Percentiles rank a stretch among this genome's conserved stretches.
Conservation (phyloP, 495 filamentous ascomycete genomes). For the Daldinia bambusicola region DNA sequence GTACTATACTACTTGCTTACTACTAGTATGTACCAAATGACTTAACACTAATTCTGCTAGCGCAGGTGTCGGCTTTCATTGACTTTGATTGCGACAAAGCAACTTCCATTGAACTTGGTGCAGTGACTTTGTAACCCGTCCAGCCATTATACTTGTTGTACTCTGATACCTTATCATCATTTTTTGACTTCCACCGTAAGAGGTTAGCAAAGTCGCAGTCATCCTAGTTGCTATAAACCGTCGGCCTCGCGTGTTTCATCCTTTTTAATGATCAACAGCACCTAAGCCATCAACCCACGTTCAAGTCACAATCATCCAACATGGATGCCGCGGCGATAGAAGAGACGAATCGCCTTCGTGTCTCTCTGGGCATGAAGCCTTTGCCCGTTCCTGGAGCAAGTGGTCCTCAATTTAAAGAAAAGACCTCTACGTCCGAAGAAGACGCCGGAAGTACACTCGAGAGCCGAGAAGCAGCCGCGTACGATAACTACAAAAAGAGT, state of each 20-base stretch:
- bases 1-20: too few relatives aligned
- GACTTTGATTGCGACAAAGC: neutral
- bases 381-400: conserved; percentile 80
- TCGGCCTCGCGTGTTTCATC: neutral
- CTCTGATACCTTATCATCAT: neutral
- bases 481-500: conserved; percentile 68
- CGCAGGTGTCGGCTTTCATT: neutral
- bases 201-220: neutral
- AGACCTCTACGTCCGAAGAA: conserved; percentile 53
- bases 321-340: conserved; percentile 92
- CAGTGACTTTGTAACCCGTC: neutral
- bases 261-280: neutral
- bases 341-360: conserved; percentile 92
- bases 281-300: neutral
- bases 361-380: conserved; percentile 88
- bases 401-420: conserved; percentile 51
- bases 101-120: neutral
- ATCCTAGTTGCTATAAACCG: neutral
- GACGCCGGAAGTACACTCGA: conserved; percentile 81
- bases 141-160: neutral
- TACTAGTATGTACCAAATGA: too few relatives aligned
- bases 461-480: conserved; percentile 77
- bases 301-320: conserved; percentile 32
- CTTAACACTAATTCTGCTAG: too few relatives aligned
- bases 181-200: neutral